A percentile compares a stretch with the other conserved stretches of the same genome.
Evolutionary conservation across 2,329 filamentous ascomycete species (phyloP).

Genomic region (Pseudofabraea citricarpa): DNA sequence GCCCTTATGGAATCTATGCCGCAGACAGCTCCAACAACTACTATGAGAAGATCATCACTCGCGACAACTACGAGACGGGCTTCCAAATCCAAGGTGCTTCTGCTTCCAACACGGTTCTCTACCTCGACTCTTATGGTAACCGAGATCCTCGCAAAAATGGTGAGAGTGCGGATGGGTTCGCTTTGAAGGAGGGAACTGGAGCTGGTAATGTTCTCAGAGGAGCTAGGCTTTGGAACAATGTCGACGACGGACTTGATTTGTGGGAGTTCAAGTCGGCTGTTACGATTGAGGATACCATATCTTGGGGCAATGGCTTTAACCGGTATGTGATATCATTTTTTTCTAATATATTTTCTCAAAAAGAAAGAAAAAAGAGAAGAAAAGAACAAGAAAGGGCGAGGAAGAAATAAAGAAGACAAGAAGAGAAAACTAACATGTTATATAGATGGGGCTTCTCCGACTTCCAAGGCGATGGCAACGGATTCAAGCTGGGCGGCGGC

Average conservation of each 20-base stretch:
- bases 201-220: slow-evolving; percentile 40
- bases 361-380: too few relatives aligned
- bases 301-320: slow-evolving; percentile 43
- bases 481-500: slow-evolving; percentile 40
- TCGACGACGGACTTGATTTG: slow-evolving; percentile 43
- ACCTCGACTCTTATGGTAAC: slow-evolving; percentile 39
- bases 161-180: slow-evolving; percentile 45
- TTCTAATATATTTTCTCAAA: not conserved
- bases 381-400: too few relatives aligned
- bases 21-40: slow-evolving; percentile 30
- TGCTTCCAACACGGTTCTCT: slow-evolving; percentile 35
- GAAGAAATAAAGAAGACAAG: too few relatives aligned
- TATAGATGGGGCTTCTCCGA: slow-evolving; percentile 34
- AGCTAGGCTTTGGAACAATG: slow-evolving; percentile 44
- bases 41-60: slow-evolving; percentile 31
- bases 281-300: slow-evolving; percentile 38
- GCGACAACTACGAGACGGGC: slow-evolving; percentile 35
- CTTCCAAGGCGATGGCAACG: slow-evolving; percentile 42
- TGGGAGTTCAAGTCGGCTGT: slow-evolving; percentile 37
- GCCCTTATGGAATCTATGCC: slow-evolving; percentile 33
- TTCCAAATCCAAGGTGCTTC: slow-evolving; percentile 32
- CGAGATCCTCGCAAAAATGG: slow-evolving; percentile 46
- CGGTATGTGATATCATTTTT: not conserved
- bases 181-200: slow-evolving; percentile 40
- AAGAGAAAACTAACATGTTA: too few relatives aligned